Conservation (phyloP, 2,329 filamentous ascomycete species). For the Beauveria caledonica region DNA sequence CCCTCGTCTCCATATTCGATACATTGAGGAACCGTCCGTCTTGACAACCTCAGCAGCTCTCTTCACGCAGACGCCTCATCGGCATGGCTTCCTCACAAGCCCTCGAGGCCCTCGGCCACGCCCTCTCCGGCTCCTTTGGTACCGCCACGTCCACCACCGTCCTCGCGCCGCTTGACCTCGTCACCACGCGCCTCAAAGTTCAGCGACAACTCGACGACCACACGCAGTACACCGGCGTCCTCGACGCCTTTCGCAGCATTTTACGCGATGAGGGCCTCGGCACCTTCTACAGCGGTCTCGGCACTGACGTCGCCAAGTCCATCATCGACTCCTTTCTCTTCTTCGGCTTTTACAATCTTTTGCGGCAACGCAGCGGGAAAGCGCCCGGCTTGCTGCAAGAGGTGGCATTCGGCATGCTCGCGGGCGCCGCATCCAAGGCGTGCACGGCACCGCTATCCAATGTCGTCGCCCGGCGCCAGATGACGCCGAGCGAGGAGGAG, state of each 20-base stretch:
- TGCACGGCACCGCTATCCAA: slow-evolving; percentile 76
- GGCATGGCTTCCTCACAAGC: slow-evolving; percentile 25
- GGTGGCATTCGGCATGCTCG: slow-evolving; percentile 62
- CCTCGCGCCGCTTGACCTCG: slow-evolving; percentile 74
- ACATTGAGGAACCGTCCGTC: neutral
- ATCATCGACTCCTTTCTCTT: slow-evolving; percentile 75
- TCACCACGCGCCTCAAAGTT: slow-evolving; percentile 75
- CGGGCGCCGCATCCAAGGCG: slow-evolving; percentile 66
- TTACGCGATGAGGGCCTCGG: slow-evolving; percentile 62
- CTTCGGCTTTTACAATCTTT: slow-evolving; percentile 68
- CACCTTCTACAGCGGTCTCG: slow-evolving; percentile 62
- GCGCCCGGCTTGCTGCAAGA: slow-evolving; percentile 59
- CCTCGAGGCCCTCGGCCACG: slow-evolving; percentile 73
- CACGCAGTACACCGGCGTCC: slow-evolving; percentile 52
- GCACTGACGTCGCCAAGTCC: slow-evolving; percentile 57
- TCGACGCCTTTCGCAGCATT: slow-evolving; percentile 65
- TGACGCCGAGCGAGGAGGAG: slow-evolving; percentile 36
- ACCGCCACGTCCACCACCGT: slow-evolving; percentile 70
- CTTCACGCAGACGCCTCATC: neutral
- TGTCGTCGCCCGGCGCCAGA: slow-evolving; percentile 76
- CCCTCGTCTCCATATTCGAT: too few relatives aligned
- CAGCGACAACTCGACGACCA: slow-evolving; percentile 50
- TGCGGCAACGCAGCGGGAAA: slow-evolving; percentile 30
- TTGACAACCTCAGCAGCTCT: neutral
- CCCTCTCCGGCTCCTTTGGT: slow-evolving; percentile 68